Percentiles rank a stretch among this genome's conserved stretches.
Evolutionary conservation across 2,329 filamentous ascomycete genomes (phyloP).

Genomic region (Cladosporium sp.): DNA sequence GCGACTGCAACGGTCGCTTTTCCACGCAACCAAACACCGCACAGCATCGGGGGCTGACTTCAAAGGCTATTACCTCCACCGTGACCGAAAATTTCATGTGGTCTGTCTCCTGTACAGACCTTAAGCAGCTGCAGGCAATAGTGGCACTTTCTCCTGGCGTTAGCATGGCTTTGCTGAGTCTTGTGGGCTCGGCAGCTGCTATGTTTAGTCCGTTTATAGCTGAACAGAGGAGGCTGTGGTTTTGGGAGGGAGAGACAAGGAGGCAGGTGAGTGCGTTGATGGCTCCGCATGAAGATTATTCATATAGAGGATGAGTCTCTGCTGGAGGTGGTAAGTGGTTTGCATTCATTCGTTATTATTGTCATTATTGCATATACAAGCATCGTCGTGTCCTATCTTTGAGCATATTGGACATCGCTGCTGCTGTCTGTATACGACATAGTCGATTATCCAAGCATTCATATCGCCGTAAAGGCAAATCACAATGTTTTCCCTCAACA

Average conservation of each 20-base stretch:
- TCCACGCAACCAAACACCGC: not conserved
- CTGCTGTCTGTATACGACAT: not conserved
- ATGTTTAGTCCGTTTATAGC: not conserved
- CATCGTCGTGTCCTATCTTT: not conserved
- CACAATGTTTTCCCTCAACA: slow-evolving; percentile 1
- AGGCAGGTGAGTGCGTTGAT: slow-evolving; percentile 2
- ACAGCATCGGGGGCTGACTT: no score
- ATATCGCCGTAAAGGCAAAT: not conserved
- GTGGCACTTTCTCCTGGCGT: not conserved
- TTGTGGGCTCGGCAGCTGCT: not conserved
- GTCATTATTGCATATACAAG: no score
- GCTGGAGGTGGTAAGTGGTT: not conserved
- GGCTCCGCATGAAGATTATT: not conserved
- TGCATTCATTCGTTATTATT: no score
- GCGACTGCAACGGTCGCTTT: not conserved
- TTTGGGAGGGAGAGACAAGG: not conserved
- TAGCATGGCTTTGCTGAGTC: not conserved
- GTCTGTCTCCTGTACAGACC: no score
- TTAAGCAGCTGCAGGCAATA: not conserved
- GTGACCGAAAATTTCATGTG: no score
- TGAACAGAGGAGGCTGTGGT: not conserved
- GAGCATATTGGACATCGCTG: not conserved
- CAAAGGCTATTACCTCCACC: no score
- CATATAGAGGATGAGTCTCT: not conserved
- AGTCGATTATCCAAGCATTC: no score